Conservation (phyloP, 106 monocot species). For the Apostasia ramifera region DNA sequence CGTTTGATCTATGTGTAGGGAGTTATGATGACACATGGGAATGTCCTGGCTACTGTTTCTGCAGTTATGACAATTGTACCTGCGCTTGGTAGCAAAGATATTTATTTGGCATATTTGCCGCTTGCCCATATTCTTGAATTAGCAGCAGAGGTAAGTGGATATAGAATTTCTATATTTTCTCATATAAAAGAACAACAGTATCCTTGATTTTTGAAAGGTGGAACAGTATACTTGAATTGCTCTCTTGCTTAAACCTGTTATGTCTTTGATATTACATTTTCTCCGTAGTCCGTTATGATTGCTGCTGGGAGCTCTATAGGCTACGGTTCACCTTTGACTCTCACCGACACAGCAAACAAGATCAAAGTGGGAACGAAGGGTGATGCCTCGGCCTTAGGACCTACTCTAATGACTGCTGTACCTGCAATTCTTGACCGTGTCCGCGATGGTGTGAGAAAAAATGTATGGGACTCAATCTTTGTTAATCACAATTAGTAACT, state of each 20-base stretch:
- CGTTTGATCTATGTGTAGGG: conserved; percentile 39
- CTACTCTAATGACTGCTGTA: conserved; percentile 91
- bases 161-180: not conserved
- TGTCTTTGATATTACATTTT: not conserved
- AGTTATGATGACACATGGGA: conserved; percentile 96
- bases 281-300: conserved; percentile 66
- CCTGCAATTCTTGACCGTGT: conserved; percentile 98
- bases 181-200: not conserved
- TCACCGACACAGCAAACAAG: conserved; percentile 98
- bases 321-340: conserved; percentile 93
- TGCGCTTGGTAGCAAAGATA: conserved; percentile 68
- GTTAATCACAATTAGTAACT: not conserved
- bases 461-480: conserved; percentile 29
- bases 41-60: conserved; percentile 73
- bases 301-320: conserved; percentile 84
- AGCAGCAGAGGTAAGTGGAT: conserved; percentile 77
- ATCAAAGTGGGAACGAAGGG: conserved; percentile 94
- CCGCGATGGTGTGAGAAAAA: conserved; percentile 94
- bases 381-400: conserved; percentile 80
- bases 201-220: too few relatives aligned
- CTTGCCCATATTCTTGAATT: conserved; percentile 98
- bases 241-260: not conserved
- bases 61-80: conserved; percentile 98
- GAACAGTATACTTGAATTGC: too few relatives aligned
- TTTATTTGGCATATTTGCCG: conserved; percentile 93